Conservation (phyloP, 768 basidiomycete species). For the Fomitopsis serialis region DNA sequence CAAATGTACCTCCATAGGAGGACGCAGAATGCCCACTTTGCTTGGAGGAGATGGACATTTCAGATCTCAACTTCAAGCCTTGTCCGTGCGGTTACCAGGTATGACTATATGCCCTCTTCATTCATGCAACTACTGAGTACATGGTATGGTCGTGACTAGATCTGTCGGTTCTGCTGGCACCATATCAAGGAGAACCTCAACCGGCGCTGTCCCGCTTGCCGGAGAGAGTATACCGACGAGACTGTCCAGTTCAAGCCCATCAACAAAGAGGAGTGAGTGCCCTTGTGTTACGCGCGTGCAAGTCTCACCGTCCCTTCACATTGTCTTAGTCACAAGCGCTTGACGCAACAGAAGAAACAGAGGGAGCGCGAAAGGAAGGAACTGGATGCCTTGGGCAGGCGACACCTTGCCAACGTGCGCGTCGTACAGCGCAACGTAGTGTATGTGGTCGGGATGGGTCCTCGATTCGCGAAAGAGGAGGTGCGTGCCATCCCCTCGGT, state of each 20-base stretch:
- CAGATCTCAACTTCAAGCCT: slow-evolving; percentile 98
- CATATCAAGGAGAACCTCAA: slow-evolving; percentile 96
- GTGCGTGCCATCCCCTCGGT: slow-evolving; percentile 37
- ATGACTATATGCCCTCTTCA: slow-evolving; percentile 10
- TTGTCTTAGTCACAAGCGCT: slow-evolving; percentile 75
- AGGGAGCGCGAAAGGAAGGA: slow-evolving; percentile 95
- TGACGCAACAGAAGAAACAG: slow-evolving; percentile 93
- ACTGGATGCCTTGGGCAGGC: slow-evolving; percentile 77
- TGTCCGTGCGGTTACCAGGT: slow-evolving; percentile 99
- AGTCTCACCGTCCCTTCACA: not conserved
- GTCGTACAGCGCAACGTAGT: slow-evolving; percentile 97
- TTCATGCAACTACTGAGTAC: not conserved
- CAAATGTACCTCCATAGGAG: slow-evolving; percentile 48
- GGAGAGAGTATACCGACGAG: slow-evolving; percentile 89
- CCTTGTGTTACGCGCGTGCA: not conserved
- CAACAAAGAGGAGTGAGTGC: slow-evolving; percentile 86
- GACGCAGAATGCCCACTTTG: slow-evolving; percentile 98
- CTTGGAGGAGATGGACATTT: slow-evolving; percentile 97
- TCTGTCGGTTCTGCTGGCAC: slow-evolving; percentile 99
- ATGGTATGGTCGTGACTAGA: slow-evolving; percentile 39
- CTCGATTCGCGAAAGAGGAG: slow-evolving; percentile 94
- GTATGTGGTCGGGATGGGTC: slow-evolving; percentile 93
- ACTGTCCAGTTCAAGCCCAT: slow-evolving; percentile 94
- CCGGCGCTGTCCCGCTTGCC: slow-evolving; percentile 93
- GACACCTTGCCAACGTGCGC: slow-evolving; percentile 86